Conservation (phyloP, 805 yeast genomes). For the Suhomyces emberorum region DNA sequence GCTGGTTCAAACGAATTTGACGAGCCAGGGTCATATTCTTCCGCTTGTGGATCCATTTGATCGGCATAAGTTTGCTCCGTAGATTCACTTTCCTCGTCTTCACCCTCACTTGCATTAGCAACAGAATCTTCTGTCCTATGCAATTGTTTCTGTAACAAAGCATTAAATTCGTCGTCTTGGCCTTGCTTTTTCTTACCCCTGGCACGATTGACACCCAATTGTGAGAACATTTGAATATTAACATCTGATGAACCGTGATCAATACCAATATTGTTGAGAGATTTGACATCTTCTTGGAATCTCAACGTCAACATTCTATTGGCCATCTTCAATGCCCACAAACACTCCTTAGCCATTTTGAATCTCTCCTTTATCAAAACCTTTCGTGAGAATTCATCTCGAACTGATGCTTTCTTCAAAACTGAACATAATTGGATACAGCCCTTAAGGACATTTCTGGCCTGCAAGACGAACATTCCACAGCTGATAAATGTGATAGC, state of each 20-base stretch:
- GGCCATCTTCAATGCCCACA: conserved; percentile 60
- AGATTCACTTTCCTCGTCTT: background rate
- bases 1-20: conserved; percentile 5
- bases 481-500: conserved; percentile 41
- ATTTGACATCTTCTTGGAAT: conserved; percentile 37
- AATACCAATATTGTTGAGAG: conserved; percentile 41
- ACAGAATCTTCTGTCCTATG: conserved; percentile 8
- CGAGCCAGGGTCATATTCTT: conserved; percentile 7
- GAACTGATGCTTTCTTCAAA: conserved; percentile 29
- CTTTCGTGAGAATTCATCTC: conserved; percentile 25
- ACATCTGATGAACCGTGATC: conserved; percentile 54
- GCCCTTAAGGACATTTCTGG: conserved; percentile 22
- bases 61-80: background rate
- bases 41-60: background rate
- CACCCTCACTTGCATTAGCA: conserved; percentile 4
- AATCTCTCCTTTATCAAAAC: conserved; percentile 31
- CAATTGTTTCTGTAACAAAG: conserved; percentile 17
- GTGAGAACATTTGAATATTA: conserved; percentile 46
- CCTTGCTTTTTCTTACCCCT: conserved; percentile 3
- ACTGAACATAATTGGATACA: conserved; percentile 20
- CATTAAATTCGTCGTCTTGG: conserved; percentile 16
- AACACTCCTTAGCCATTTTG: conserved; percentile 55
- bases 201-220: conserved; percentile 35
- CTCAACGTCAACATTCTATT: conserved; percentile 49
- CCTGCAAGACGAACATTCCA: conserved; percentile 30